Conservation (phyloP, 495 filamentous ascomycete genomes). For the Monascus purpureus region DNA sequence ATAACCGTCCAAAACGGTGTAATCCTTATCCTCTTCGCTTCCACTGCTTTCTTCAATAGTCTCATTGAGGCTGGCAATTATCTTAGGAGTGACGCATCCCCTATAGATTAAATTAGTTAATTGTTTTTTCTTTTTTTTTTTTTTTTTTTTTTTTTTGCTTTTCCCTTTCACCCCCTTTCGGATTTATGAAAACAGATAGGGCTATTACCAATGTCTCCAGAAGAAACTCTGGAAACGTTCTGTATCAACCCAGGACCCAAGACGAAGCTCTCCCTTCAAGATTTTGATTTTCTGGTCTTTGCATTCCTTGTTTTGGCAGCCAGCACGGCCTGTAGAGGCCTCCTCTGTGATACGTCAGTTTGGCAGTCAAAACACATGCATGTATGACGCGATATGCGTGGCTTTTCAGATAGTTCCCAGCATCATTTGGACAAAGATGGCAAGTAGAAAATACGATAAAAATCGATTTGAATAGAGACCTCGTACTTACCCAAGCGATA, state of each 20-base stretch:
- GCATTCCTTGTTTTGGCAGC: slow-evolving; percentile 54
- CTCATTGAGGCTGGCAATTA: slow-evolving; percentile 42
- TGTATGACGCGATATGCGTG: too few relatives aligned
- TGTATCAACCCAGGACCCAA: slow-evolving; percentile 51
- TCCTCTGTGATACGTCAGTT: slow-evolving; percentile 38
- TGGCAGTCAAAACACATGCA: too few relatives aligned
- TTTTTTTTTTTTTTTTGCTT: too few relatives aligned
- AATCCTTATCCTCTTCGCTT: slow-evolving; percentile 18
- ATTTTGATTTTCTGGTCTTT: slow-evolving; percentile 53
- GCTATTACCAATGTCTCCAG: slow-evolving; percentile 79
- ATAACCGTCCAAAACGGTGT: slow-evolving; percentile 48
- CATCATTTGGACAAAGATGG: too few relatives aligned
- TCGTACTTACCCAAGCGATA: slow-evolving; percentile 9
- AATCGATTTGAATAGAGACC: not conserved
- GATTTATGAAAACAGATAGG: too few relatives aligned
- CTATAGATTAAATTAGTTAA: too few relatives aligned
- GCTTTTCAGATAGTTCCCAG: too few relatives aligned
- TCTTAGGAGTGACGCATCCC: slow-evolving; percentile 65
- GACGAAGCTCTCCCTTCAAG: slow-evolving; percentile 57
- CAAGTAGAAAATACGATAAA: slow-evolving; percentile 3
- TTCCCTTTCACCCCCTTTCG: too few relatives aligned
- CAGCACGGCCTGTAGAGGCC: slow-evolving; percentile 45
- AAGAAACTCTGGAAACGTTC: slow-evolving; percentile 35
- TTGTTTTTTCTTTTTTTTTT: too few relatives aligned
- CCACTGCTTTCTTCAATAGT: slow-evolving; percentile 12